Evolutionary conservation across 192 early-diverging fungal genomes (phyloP).

Genomic region (Gonapodya sp.): DNA sequence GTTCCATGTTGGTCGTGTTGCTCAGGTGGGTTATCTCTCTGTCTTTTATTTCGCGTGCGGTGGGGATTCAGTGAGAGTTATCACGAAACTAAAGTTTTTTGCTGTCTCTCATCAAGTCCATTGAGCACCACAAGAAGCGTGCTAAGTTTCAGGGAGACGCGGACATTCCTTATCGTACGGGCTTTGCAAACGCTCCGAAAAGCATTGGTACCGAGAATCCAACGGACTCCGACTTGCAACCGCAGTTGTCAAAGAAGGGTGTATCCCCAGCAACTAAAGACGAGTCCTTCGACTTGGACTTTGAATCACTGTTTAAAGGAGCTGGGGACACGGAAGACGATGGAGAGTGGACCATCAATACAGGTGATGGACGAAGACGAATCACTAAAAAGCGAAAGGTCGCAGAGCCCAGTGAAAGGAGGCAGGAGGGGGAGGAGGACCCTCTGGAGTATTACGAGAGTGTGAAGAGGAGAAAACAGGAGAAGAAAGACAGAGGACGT

Average conservation of each 20-base stretch:
- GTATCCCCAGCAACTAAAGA: too few species aligned
- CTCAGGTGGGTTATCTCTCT: background rate
- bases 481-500: background rate
- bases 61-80: background rate
- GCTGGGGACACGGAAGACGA: background rate
- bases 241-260: too few species aligned
- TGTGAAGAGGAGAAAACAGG: background rate
- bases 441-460: background rate
- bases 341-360: background rate
- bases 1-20: background rate
- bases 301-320: background rate
- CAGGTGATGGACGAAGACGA: background rate
- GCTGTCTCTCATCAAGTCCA: background rate
- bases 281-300: background rate
- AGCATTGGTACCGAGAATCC: too few species aligned
- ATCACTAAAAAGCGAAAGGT: background rate
- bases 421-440: background rate
- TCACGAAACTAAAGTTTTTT: too few species aligned
- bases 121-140: background rate
- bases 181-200: too few species aligned
- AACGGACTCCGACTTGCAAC: too few species aligned
- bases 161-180: background rate
- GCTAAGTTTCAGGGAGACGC: background rate
- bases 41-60: too few species aligned
- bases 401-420: background rate